phyloP scores from a whole-genome alignment of 2,329 filamentous ascomycete species.

The Metarhizium humberi region DNA sequence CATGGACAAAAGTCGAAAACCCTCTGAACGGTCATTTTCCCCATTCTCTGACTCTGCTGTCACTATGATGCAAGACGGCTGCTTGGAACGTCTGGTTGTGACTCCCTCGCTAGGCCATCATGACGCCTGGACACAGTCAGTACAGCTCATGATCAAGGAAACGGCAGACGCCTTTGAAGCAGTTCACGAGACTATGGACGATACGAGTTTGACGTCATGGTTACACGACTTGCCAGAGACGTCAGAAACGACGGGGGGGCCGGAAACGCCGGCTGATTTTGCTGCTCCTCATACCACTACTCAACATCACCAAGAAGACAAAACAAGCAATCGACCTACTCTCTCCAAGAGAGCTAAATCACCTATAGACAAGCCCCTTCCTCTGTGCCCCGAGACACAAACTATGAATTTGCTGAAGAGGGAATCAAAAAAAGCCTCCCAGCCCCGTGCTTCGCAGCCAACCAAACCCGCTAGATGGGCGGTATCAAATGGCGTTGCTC shows the following conservation, averaged over 20 bases:
- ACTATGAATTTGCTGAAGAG: neutral
- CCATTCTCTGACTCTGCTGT: slow-evolving; percentile 2
- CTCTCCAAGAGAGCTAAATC: neutral
- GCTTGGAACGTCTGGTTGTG: slow-evolving; percentile 1
- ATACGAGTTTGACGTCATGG: slow-evolving; percentile 23
- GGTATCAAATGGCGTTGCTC: slow-evolving; percentile 47
- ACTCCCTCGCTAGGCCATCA: neutral
- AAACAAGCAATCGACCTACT: neutral
- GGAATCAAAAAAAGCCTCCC: neutral
- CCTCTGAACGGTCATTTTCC: slow-evolving; percentile 3
- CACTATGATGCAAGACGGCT: neutral
- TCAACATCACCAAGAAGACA: neutral
- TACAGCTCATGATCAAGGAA: slow-evolving; percentile 37
- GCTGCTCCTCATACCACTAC: neutral
- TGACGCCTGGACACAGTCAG: slow-evolving; percentile 23
- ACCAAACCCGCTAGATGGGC: slow-evolving; percentile 35
- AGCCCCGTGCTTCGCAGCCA: neutral
- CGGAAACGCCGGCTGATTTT: neutral
- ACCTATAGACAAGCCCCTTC: slow-evolving; percentile 3
- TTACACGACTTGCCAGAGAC: slow-evolving; percentile 8
- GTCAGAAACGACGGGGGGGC: slow-evolving; percentile 1
- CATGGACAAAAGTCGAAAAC: neutral
- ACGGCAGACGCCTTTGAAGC: slow-evolving; percentile 41
- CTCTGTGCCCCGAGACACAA: slow-evolving; percentile 13
- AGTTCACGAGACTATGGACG: slow-evolving; percentile 30